Percentiles rank a stretch among this genome's conserved stretches.
Conservation (phyloP, 1,284 basidiomycete genomes). For the Ustilago vetiveriae region DNA sequence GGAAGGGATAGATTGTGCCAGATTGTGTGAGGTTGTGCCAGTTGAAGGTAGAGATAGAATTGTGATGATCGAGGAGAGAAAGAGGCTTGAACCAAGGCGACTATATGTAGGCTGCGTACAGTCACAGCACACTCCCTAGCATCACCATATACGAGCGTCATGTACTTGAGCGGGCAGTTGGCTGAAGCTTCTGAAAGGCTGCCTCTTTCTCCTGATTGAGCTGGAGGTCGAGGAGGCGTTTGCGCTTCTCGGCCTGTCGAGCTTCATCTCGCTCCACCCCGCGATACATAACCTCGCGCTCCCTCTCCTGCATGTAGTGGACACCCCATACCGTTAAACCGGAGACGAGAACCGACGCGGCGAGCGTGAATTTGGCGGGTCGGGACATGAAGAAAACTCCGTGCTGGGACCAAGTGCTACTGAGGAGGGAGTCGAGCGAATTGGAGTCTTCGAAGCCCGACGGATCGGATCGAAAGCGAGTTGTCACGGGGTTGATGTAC, state of each 20-base stretch:
- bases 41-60: no score
- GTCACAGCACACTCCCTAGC: neutral
- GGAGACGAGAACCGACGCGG: slow-evolving; percentile 76
- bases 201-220: slow-evolving; percentile 55
- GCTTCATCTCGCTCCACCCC: slow-evolving; percentile 63
- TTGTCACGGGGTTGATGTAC: no score
- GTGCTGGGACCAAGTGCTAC: slow-evolving; percentile 15
- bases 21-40: no score
- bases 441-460: no score
- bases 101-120: neutral
- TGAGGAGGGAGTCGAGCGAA: no score
- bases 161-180: slow-evolving; percentile 26
- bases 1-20: no score
- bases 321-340: slow-evolving; percentile 86
- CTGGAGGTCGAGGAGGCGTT: slow-evolving; percentile 53
- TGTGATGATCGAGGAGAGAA: no score
- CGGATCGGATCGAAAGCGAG: no score
- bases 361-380: slow-evolving; percentile 80
- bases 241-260: slow-evolving; percentile 52
- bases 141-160: neutral
- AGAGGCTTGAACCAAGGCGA: neutral
- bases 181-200: slow-evolving; percentile 57
- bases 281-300: slow-evolving; percentile 73
- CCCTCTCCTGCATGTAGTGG: slow-evolving; percentile 85
- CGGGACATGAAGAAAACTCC: slow-evolving; percentile 73